phyloP scores from a whole-genome alignment of 140 eudicot species.

The Flaveria floridana region DNA sequence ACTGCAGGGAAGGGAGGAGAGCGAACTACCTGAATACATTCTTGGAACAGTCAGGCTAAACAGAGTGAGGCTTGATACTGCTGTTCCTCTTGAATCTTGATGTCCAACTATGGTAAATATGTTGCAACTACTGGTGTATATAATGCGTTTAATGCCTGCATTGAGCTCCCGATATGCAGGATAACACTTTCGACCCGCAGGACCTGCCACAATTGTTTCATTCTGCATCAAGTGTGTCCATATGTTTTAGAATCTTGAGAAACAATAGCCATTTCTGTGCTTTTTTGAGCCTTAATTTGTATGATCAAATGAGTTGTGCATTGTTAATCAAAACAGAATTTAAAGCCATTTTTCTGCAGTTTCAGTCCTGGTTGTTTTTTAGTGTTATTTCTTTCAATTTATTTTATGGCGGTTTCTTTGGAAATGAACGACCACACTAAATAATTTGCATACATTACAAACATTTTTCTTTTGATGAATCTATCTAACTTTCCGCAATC shows the following conservation, averaged over 20 bases:
- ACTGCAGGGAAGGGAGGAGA: conserved; percentile 74
- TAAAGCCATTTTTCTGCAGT: neutral
- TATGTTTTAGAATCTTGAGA: conserved; percentile 18
- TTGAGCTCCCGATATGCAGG: conserved; percentile 22
- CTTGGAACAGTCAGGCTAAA: conserved; percentile 82
- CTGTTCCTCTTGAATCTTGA: conserved; percentile 56
- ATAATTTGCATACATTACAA: neutral
- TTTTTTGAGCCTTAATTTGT: conserved; percentile 13
- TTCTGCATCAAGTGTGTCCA: conserved; percentile 10
- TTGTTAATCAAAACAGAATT: neutral
- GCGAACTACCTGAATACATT: conserved; percentile 83
- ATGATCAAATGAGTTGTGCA: conserved; percentile 12
- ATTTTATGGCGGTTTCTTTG: neutral
- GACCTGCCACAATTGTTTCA: conserved; percentile 13
- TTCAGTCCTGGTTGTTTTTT: neutral
- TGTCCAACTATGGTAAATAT: conserved; percentile 6
- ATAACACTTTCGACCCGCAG: conserved; percentile 1
- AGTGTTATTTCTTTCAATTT: no score
- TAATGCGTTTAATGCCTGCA: conserved; percentile 10
- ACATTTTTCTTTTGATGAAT: neutral
- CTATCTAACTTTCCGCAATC: no score
- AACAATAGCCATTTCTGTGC: conserved; percentile 19
- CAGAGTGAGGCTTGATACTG: conserved; percentile 64
- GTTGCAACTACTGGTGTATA: conserved; percentile 5
- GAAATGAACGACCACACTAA: neutral